Evolutionary conservation across 768 basidiomycete species (phyloP).

Genomic region (Amanita inopinata): DNA sequence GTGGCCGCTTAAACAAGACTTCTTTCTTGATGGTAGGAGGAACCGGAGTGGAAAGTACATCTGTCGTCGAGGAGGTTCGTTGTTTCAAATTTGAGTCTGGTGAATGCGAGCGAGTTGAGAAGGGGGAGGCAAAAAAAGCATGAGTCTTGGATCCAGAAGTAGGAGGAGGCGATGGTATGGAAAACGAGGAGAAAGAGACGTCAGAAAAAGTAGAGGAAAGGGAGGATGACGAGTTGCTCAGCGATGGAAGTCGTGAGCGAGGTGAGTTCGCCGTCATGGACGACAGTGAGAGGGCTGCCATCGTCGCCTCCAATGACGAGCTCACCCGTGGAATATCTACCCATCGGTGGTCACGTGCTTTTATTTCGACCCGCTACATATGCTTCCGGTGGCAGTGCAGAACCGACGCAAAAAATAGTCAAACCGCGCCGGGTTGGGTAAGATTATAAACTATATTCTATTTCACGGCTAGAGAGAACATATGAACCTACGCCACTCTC

Average conservation of each 20-base stretch:
- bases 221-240: conserved; percentile 23
- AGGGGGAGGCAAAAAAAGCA: conserved; percentile 38
- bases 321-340: background rate
- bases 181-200: conserved; percentile 15
- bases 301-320: conserved; percentile 4
- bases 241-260: conserved; percentile 19
- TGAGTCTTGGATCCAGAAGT: conserved; percentile 32
- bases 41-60: conserved; percentile 21
- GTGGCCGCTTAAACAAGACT: background rate
- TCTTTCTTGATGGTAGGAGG: conserved; percentile 3
- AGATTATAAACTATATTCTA: too few relatives aligned
- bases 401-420: too few relatives aligned
- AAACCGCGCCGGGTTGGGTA: too few relatives aligned
- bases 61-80: conserved; percentile 17
- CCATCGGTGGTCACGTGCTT: conserved; percentile 6
- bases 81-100: conserved; percentile 15
- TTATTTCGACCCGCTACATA: background rate
- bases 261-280: conserved; percentile 20
- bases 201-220: conserved; percentile 32
- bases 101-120: conserved; percentile 29
- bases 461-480: too few relatives aligned
- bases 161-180: conserved; percentile 12
- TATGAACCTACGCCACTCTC: conserved; percentile 14
- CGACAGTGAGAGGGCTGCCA: conserved; percentile 17
- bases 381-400: too few relatives aligned